Evolutionary conservation across 768 basidiomycete species (phyloP).

Genomic region (Hypholoma sublateritium): DNA sequence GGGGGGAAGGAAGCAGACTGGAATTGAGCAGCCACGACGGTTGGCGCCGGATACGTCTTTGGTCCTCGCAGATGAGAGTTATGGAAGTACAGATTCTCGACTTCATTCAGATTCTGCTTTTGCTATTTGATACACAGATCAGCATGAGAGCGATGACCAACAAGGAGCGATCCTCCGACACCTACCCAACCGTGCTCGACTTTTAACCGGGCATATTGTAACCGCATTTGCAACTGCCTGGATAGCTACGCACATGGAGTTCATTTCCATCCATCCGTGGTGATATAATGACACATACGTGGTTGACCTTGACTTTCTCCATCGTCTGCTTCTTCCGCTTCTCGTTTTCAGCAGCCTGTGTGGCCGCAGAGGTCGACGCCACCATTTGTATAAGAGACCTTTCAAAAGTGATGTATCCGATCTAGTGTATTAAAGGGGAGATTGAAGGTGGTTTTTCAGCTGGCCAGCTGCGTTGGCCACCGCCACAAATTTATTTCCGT

Average conservation of each 20-base stretch:
- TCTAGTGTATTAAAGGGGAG: background rate
- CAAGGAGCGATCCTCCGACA: slow-evolving; percentile 9
- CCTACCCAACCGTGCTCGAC: slow-evolving; percentile 82
- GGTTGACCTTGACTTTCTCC: slow-evolving; percentile 56
- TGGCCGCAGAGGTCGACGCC: slow-evolving; percentile 25
- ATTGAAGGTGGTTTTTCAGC: background rate
- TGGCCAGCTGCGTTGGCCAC: background rate
- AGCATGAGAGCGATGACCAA: background rate
- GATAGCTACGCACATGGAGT: slow-evolving; percentile 47
- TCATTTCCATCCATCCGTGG: background rate
- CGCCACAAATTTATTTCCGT: slow-evolving; percentile 4
- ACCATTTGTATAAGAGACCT: slow-evolving; percentile 28
- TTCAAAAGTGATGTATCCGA: background rate
- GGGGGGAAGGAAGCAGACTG: slow-evolving; percentile 15
- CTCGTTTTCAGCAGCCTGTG: slow-evolving; percentile 35
- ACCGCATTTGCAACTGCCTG: slow-evolving; percentile 68
- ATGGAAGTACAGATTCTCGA: slow-evolving; percentile 81
- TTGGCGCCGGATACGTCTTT: slow-evolving; percentile 26
- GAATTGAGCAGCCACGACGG: slow-evolving; percentile 25
- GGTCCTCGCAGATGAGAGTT: slow-evolving; percentile 55
- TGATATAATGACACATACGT: slow-evolving; percentile 38
- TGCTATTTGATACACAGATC: slow-evolving; percentile 41
- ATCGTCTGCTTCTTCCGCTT: slow-evolving; percentile 49
- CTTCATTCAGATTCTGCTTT: slow-evolving; percentile 77
- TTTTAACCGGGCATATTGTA: slow-evolving; percentile 77